These are phyloP conservation scores for Flaveria linearis DNA, from an alignment of 129 eudicot genomes.

Conservation along the genomic window DNA sequence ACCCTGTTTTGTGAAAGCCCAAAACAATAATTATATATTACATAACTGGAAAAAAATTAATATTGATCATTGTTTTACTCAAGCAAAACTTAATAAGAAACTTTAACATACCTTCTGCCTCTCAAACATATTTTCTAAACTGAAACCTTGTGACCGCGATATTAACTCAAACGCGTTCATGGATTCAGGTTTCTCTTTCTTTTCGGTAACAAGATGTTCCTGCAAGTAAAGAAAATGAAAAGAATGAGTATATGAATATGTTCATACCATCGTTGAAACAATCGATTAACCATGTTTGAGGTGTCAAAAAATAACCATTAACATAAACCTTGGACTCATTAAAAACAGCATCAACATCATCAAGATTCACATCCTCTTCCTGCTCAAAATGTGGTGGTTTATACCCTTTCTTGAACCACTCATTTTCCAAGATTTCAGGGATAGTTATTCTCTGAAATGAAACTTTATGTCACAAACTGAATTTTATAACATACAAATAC, in stretches of 20 bases:
- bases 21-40: neutral
- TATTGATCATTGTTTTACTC: neutral
- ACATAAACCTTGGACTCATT: slow-evolving; percentile 60
- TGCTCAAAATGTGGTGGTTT: slow-evolving; percentile 71
- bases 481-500: slow-evolving; percentile 2
- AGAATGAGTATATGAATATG: neutral
- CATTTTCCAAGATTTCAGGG: slow-evolving; percentile 66
- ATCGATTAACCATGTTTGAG: neutral
- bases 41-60: neutral
- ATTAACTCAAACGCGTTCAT: slow-evolving; percentile 95
- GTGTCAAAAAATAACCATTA: neutral
- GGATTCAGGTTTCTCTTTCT: slow-evolving; percentile 88
- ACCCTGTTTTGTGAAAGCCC: slow-evolving; percentile 44
- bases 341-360: slow-evolving; percentile 90
- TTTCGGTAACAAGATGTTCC: slow-evolving; percentile 90
- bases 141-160: slow-evolving; percentile 77
- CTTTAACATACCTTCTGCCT: slow-evolving; percentile 58
- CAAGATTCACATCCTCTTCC: slow-evolving; percentile 71
- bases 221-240: slow-evolving; percentile 31
- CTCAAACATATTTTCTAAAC: slow-evolving; percentile 78
- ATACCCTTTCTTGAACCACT: slow-evolving; percentile 84
- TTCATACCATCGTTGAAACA: neutral
- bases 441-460: slow-evolving; percentile 71
- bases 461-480: neutral
- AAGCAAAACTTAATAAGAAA: neutral